Conservation (phyloP, 2,329 filamentous ascomycete species). For the Trichoderma sp. region DNA sequence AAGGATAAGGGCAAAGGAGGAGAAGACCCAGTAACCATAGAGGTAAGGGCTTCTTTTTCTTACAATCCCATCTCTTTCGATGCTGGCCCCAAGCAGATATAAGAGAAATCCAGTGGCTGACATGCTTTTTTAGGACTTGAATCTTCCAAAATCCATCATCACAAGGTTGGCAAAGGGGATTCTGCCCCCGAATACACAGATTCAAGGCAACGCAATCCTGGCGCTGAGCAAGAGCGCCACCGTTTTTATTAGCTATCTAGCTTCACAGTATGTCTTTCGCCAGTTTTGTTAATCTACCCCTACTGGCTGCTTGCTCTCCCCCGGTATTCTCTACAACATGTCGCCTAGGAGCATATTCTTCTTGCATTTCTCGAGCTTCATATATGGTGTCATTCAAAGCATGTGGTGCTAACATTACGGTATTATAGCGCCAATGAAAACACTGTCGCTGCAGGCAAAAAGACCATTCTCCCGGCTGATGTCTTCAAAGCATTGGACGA, state of each 20-base stretch:
- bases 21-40: conserved; percentile 49
- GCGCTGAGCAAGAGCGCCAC: conserved; percentile 80
- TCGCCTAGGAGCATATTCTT: not conserved
- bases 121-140: conserved; percentile 58
- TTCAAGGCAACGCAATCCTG: conserved; percentile 77
- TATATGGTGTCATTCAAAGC: not conserved
- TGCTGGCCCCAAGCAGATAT: no score
- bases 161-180: conserved; percentile 77
- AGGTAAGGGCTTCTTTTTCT: conserved; percentile 39
- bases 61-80: not conserved
- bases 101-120: not conserved
- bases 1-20: conserved; percentile 36
- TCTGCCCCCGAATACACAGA: conserved; percentile 75
- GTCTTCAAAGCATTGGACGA: conserved; percentile 77
- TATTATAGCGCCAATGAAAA: conserved; percentile 66
- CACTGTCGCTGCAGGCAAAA: conserved; percentile 65
- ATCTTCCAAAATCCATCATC: conserved; percentile 77
- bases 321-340: no score
- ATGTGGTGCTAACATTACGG: not conserved
- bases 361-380: not conserved
- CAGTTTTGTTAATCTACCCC: not conserved
- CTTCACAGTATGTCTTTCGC: conserved; percentile 60
- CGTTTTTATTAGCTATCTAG: conserved; percentile 79
- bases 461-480: conserved; percentile 73
- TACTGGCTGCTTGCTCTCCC: no score